Evolutionary conservation across 371 early-diverging fungal genomes (phyloP), one percentile per base, ranked within the genome.

Genomic region (Apophysomyces elegans): DNA sequence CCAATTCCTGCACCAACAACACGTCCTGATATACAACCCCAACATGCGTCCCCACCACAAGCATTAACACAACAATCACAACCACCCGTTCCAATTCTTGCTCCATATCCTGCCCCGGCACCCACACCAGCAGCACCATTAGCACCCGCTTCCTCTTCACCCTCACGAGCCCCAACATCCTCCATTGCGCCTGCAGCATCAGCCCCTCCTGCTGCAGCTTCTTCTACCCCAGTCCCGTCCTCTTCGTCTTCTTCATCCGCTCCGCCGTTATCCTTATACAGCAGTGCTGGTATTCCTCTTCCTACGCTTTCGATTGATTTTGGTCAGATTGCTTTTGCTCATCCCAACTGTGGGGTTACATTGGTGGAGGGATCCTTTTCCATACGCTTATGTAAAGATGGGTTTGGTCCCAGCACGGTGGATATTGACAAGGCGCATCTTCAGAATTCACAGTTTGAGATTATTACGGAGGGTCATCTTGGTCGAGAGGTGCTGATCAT

Each of bases 291-390:
- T 4, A 84, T 89, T 11, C 83, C 84, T 18, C 74, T 89, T 7
- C 87, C 87, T 4, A 87, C 88, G 3, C 71, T 86, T 5, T 86
- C 86, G 1, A 83, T 89, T 58, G 81, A 80, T 35, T 88, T 89
- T 72, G 84, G 79, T 0, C 63, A 71, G 45, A 68, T 75, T 9
- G 66, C 62, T 26, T 89, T 86, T 41, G 73, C 73, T 14, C 87
- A 88, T 63, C 88, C 89, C 0, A 80, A 87, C 58, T 89, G 89
- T 59, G 81, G 82, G 0, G 82, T 87, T 11, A 77, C 84, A 1
- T 63, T 89, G 5, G 65, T 80, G 14, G 86, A 86, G 37, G 73
- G 77, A 39, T 75, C 74, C 26, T 83, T 89, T 36, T 81, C 84
- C 59, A 80, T 89, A 50, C 76, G 79, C 37, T 66, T 88, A 44